These are phyloP conservation scores for Aspergillus mulundensis DNA, from an alignment of 495 filamentous ascomycete genomes.

Conservation along the genomic window DNA sequence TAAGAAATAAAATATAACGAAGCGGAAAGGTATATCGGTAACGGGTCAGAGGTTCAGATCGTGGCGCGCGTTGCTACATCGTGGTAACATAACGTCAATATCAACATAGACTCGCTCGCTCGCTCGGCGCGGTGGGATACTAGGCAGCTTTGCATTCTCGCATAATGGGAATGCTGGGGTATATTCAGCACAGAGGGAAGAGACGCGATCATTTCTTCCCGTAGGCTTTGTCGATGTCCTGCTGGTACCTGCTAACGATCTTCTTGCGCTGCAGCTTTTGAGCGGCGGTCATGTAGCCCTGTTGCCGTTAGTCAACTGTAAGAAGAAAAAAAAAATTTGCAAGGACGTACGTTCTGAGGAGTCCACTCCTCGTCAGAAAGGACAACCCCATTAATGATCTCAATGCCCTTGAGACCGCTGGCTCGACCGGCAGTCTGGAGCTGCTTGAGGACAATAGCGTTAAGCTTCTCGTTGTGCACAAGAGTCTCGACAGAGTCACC, in stretches of 20 bases:
- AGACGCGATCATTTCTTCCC: conserved; percentile 34
- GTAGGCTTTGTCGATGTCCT: conserved; percentile 48
- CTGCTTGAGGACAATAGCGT: conserved; percentile 72
- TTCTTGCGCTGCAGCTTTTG: conserved; percentile 56
- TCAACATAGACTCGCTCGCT: not conserved
- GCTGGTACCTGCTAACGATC: conserved; percentile 43
- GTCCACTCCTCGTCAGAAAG: conserved; percentile 97
- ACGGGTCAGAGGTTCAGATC: not conserved
- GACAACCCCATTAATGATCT: conserved; percentile 90
- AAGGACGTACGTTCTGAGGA: conserved; percentile 78
- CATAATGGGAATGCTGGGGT: not conserved
- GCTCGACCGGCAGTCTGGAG: conserved; percentile 70
- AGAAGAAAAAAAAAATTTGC: conserved; percentile 1
- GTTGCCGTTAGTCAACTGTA: conserved; percentile 12
- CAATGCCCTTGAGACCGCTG: conserved; percentile 76
- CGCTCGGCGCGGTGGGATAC: too few species aligned
- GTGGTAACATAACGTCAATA: not conserved
- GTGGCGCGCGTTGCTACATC: not conserved
- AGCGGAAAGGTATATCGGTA: conserved; percentile 8
- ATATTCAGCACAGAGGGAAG: not conserved
- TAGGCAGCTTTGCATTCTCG: not conserved
- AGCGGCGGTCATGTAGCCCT: conserved; percentile 53
- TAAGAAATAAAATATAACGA: not conserved
- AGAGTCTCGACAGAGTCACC: conserved; percentile 72
- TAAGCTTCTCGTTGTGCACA: conserved; percentile 78